Conservation (phyloP, 2,329 filamentous ascomycete species). For the Camillea tinctor region DNA sequence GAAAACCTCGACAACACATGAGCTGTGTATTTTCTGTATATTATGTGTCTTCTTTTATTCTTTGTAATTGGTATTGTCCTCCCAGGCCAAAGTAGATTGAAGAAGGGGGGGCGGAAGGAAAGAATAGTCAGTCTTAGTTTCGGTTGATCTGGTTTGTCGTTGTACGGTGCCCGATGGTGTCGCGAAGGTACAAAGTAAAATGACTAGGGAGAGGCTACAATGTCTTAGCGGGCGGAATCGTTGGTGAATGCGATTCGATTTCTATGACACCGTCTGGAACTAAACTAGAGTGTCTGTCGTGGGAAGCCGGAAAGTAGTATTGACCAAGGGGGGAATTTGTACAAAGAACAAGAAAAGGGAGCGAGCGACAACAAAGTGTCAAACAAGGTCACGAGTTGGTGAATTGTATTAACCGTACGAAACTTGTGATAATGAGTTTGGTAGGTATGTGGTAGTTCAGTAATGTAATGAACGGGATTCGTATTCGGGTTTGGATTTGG, state of each 20-base stretch:
- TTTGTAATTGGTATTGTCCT: not conserved
- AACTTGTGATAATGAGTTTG: not conserved
- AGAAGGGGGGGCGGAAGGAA: not conserved
- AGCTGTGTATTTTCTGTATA: constrained; percentile 8
- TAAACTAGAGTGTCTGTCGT: not conserved
- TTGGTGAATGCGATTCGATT: not conserved
- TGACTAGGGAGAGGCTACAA: not conserved
- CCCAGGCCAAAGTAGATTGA: not conserved
- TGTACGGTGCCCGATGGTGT: not conserved
- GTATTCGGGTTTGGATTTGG: too few relatives aligned
- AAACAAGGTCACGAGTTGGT: not conserved
- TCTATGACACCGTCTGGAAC: not conserved
- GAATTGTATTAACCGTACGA: not conserved
- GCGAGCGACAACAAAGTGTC: not conserved
- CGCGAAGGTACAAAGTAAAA: not conserved
- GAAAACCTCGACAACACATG: constrained; percentile 23
- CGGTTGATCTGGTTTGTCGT: not conserved
- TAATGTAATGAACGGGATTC: too few relatives aligned
- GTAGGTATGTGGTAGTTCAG: too few relatives aligned
- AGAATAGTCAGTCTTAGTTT: too few relatives aligned
- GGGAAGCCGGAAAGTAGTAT: not conserved
- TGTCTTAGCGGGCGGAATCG: not conserved
- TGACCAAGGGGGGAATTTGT: not conserved
- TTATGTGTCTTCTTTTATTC: too few relatives aligned
- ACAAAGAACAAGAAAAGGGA: not conserved